Evolutionary conservation across 169 alveolate species (phyloP).

Genomic region (Eimeria praecox): DNA sequence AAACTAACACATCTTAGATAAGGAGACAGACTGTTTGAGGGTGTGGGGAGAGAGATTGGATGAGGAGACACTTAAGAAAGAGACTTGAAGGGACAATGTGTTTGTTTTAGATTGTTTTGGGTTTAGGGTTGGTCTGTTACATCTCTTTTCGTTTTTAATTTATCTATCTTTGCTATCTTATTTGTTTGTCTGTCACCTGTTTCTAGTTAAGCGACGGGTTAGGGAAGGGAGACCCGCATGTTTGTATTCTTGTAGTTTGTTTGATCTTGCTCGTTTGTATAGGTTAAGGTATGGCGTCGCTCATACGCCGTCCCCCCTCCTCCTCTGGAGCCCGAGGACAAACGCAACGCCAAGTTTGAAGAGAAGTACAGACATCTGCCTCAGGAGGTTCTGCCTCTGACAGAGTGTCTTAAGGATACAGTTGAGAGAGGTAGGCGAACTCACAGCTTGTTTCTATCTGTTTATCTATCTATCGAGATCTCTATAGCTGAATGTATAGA

Average conservation of each 20-base stretch:
- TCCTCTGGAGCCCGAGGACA: conserved; percentile 87
- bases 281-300: conserved; percentile 97
- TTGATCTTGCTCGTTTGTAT: background rate
- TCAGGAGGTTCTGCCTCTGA: conserved; percentile 94
- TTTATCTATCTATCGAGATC: background rate
- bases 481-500: too few relatives aligned
- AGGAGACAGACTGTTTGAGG: too few relatives aligned
- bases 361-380: conserved; percentile 60
- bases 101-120: too few relatives aligned
- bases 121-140: too few relatives aligned
- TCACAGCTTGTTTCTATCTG: background rate
- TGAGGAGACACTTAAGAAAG: too few relatives aligned
- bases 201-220: too few relatives aligned
- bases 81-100: too few relatives aligned
- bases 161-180: too few relatives aligned
- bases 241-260: background rate
- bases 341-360: conserved; percentile 4
- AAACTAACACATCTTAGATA: too few relatives aligned
- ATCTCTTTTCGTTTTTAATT: too few relatives aligned
- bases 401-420: conserved; percentile 97
- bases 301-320: conserved; percentile 99
- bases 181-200: background rate
- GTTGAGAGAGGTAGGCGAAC: conserved; percentile 93
- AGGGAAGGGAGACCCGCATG: too few relatives aligned
- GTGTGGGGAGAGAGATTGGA: too few relatives aligned